phyloP scores from a whole-genome alignment of 1,139 yeast species.

The Suhomyces yuchorum region DNA sequence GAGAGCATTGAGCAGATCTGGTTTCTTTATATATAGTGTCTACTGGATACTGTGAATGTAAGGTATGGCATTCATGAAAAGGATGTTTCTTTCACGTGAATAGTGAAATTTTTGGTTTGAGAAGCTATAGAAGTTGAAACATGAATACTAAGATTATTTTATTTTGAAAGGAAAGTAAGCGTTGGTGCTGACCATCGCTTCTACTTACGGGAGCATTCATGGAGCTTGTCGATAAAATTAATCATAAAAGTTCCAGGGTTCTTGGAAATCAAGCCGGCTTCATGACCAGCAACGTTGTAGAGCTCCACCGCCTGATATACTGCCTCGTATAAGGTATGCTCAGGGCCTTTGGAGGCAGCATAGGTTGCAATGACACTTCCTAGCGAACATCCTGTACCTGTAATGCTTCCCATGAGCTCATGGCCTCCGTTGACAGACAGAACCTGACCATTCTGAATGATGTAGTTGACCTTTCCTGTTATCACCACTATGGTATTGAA shows the following conservation, averaged over 20 bases:
- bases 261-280: slow-evolving; percentile 43
- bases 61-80: no score
- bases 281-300: slow-evolving; percentile 66
- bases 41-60: no score
- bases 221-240: slow-evolving; percentile 48
- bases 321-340: slow-evolving; percentile 43
- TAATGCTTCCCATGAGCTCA: slow-evolving; percentile 67
- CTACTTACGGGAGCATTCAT: slow-evolving; percentile 15
- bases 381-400: slow-evolving; percentile 87
- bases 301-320: slow-evolving; percentile 59
- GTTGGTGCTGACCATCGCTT: no score
- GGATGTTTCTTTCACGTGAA: no score
- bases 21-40: no score
- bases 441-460: slow-evolving; percentile 24
- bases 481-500: slow-evolving; percentile 69
- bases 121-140: no score
- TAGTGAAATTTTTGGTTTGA: no score
- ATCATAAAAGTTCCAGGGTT: slow-evolving; percentile 58
- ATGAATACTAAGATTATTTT: no score
- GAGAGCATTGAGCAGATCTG: no score
- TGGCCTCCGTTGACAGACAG: slow-evolving; percentile 58
- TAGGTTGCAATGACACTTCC: slow-evolving; percentile 73
- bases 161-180: no score
- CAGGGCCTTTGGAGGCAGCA: slow-evolving; percentile 48
- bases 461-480: slow-evolving; percentile 48